Evolutionary conservation across 2,329 filamentous ascomycete species (phyloP).

Genomic region (Pseudopithomyces chartarum): DNA sequence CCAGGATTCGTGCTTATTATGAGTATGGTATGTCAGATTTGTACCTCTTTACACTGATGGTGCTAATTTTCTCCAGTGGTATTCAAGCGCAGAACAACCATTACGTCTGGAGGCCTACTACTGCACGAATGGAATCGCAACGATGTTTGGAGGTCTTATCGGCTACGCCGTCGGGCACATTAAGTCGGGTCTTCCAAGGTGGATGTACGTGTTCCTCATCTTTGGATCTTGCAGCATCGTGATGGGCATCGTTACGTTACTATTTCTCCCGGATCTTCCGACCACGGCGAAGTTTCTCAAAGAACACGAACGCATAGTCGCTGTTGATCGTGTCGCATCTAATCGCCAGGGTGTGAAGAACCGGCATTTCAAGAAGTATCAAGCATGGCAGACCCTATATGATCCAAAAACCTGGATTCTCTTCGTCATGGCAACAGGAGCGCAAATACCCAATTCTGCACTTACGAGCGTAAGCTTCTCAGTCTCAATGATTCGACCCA

Average conservation of each 20-base stretch:
- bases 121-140: slow-evolving; percentile 64
- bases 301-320: slow-evolving; percentile 51
- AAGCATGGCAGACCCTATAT: slow-evolving; percentile 52
- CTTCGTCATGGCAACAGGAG: slow-evolving; percentile 50
- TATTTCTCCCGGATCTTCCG: slow-evolving; percentile 52
- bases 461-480: slow-evolving; percentile 51
- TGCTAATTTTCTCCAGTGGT: slow-evolving; percentile 27
- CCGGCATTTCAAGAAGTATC: slow-evolving; percentile 47
- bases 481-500: background rate
- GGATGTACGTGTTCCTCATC: slow-evolving; percentile 66
- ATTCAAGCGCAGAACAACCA: slow-evolving; percentile 54
- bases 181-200: slow-evolving; percentile 53
- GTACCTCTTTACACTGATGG: too few species aligned
- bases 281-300: slow-evolving; percentile 51
- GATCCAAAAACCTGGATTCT: slow-evolving; percentile 65
- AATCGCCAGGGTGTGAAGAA: slow-evolving; percentile 63
- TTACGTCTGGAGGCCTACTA: slow-evolving; percentile 62
- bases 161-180: slow-evolving; percentile 67
- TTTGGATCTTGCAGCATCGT: slow-evolving; percentile 50
- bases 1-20: slow-evolving; percentile 45
- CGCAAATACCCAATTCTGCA: slow-evolving; percentile 62
- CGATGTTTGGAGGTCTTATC: slow-evolving; percentile 65
- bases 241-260: slow-evolving; percentile 43
- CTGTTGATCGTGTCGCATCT: slow-evolving; percentile 56
- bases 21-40: slow-evolving; percentile 22